Base-by-base conservation (phyloP, 164 flowering plant genomes). In the Warburgia ugandensis region DNA sequence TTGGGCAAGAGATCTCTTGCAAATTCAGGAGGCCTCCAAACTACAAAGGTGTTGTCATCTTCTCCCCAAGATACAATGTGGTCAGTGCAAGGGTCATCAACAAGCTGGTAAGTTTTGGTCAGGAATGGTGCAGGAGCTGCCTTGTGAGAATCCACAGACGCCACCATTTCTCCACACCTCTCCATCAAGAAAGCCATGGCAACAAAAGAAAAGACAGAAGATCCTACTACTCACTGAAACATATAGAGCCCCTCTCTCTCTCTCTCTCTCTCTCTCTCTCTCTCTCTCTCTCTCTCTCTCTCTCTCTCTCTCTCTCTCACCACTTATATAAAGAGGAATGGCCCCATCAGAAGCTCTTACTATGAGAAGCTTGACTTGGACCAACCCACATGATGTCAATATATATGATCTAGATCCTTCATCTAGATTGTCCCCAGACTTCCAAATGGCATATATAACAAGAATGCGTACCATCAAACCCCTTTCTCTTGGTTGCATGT, bases 21-120 rank as follows among this genome's bases (percentile, higher is more conserved):
- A 57, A 78, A 78, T 59, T 78, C 80, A 44, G 78, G 64, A 3
- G 78, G 76, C 21, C 73, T 65, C 84, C 84, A 78, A 29, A 78
- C 84, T 13, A 78, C 72, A 43, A 78, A 78, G 28, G 76, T 72
- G 39, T 70, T 61, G 6, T 66, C 68, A 45, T 66, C 68, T 32
- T 72, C 75, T 30, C 76, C 72, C 84, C 81, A 79, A 36, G 81
- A 79, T 6, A 79, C 76, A 43, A 76, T 66, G 64, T 66, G 67
- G 48, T 76, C 76, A 6, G 76, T 74, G 39, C 33, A 47, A 17
- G 75, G 77, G 29, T 76, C 81, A 45, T 79, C 81, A 0, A 76
- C 81, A 7, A 79, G 68, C 69, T 76, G 68, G 44, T 72, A 79
- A 6, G 84, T 76, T 62, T 79, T 79, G 0, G 67, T 67, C 50